Base-by-base conservation (phyloP, 164 flowering plant species). In the Santalum album region DNA sequence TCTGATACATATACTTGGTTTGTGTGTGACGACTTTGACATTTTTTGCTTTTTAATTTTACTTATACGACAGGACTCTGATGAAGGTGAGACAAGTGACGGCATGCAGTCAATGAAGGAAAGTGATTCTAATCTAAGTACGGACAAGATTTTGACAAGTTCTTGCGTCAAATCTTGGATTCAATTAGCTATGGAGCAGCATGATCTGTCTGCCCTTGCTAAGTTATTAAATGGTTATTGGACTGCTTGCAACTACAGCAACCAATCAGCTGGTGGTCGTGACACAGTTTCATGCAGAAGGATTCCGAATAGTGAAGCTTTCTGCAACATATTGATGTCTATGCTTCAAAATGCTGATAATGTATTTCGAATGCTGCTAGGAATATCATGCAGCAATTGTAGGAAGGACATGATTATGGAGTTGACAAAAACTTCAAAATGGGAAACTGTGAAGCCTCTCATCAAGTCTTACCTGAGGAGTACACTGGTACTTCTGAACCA, bases 401-500 rank as follows among this genome's bases (percentile, higher is more conserved):
- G 58, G 64, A 79, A 71, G 55, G 87, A 79, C 32, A 56, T 50
- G 19, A 56, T 85, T 52, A 51, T 74, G 69, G 77, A 79, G 55
- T 42, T 82, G 71, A 79, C 70, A 63, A 81, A 70, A 54, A 63
- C 62, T 14, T 58, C 79, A 49, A 81, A 82, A 62, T 85, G 95
- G 96, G 72, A 78, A 71, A 63, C 47, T 24, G 18, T 76, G 5
- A 75, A 72, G 64, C 96, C 95, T 24, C 59, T 94, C 59, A 51
- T 94, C 57, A 87, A 87, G 66, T 94, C 95, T n/a, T 94, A 74
- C 61, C 46, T 94, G 55, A 77, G 84, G 61, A 89, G 95, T 63
- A 82, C 88, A 39, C 26, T 83, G 25, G 72, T 72, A 57, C 74
- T 89, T 61, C 61, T 92, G 57, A 75, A 76, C 69, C 92, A 89